Conservation (phyloP, 2,329 filamentous ascomycete species). For the Paraconiothyrium brasiliense region DNA sequence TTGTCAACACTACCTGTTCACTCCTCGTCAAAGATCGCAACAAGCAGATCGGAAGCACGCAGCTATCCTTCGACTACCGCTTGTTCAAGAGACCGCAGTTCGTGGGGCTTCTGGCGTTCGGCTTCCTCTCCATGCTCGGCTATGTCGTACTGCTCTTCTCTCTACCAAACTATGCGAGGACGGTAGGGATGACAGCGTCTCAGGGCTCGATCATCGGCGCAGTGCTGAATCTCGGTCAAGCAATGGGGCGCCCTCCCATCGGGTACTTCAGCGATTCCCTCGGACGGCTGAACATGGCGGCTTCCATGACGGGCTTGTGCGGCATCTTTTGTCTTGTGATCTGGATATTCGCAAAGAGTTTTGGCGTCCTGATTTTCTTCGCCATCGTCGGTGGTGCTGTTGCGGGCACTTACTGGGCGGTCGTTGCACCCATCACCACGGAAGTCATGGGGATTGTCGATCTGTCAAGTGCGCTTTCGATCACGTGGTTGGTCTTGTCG, state of each 20-base stretch:
- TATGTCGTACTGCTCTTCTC: constrained; percentile 83
- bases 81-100: constrained; percentile 72
- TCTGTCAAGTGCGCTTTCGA: constrained; percentile 73
- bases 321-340: constrained; percentile 74
- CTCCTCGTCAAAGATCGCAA: constrained; percentile 76
- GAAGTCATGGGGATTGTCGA: constrained; percentile 77
- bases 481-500: constrained; percentile 76
- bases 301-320: constrained; percentile 69
- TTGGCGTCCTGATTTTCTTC: constrained; percentile 76
- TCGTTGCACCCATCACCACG: constrained; percentile 73
- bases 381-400: constrained; percentile 72
- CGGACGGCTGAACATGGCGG: constrained; percentile 78
- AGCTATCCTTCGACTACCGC: constrained; percentile 70
- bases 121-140: constrained; percentile 75
- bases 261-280: constrained; percentile 76
- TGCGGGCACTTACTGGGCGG: constrained; percentile 72
- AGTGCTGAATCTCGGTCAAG: constrained; percentile 73
- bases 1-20: constrained; percentile 70
- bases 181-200: constrained; percentile 71
- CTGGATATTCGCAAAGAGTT: constrained; percentile 76
- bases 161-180: constrained; percentile 75
- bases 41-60: constrained; percentile 72
- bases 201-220: constrained; percentile 78
- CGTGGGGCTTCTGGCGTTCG: constrained; percentile 71
- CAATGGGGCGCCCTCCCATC: constrained; percentile 74